phyloP scores from a whole-genome alignment of 352 stramenopile species.

The Thraustochytrium striatum region DNA sequence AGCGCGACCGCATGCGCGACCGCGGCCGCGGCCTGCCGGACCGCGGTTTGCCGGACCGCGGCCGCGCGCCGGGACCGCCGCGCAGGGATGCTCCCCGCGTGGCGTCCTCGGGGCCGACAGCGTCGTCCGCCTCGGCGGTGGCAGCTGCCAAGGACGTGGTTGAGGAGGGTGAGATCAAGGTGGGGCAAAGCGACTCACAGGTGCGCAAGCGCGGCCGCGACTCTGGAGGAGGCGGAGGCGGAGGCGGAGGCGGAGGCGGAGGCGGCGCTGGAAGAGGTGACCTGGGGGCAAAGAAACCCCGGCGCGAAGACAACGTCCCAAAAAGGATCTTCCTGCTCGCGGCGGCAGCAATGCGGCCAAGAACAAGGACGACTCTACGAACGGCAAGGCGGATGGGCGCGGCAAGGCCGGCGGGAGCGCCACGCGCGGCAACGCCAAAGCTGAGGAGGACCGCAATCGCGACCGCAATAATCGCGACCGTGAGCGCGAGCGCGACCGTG shows the following conservation, averaged over 20 bases:
- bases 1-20: neutral
- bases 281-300: no score
- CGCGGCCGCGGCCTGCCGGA: neutral
- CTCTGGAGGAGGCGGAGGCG: neutral
- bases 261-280: slow-evolving; percentile 51
- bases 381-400: no score
- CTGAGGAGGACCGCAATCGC: slow-evolving; percentile 57
- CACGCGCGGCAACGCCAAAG: neutral
- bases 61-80: neutral
- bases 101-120: slow-evolving; percentile 47
- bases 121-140: neutral
- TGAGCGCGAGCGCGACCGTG: slow-evolving; percentile 82
- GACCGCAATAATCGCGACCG: slow-evolving; percentile 82
- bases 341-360: no score
- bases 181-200: neutral
- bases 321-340: no score
- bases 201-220: neutral
- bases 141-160: slow-evolving; percentile 21
- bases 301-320: no score
- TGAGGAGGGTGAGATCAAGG: neutral
- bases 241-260: slow-evolving; percentile 58
- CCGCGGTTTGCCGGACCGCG: neutral
- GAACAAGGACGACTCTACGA: no score
- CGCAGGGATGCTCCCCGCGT: neutral
- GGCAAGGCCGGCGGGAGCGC: no score